Evolutionary conservation across 2,329 filamentous ascomycete genomes (phyloP), one percentile per base, ranked within the genome.

Genomic region (Hypoxylon rubiginosum): DNA sequence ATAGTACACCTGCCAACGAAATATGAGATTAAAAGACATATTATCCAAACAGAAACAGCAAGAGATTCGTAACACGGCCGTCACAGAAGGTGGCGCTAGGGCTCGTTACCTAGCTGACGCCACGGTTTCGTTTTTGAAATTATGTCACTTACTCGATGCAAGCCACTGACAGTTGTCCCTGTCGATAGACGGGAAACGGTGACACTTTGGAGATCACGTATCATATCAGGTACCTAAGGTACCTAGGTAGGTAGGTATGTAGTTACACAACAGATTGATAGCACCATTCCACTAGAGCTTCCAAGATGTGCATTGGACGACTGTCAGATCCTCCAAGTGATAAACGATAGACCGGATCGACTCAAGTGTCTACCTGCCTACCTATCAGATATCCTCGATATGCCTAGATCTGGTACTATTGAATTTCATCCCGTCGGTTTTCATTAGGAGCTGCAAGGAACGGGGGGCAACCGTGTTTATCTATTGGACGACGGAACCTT

Each of bases 121-220:
- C 49, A 43, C 26, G 45, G 45, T 32, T 39, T 19, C 54, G 53
- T 60, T 45, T 52, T 68, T 62, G 50, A 50, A 41, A 46, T 56
- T 19, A 34, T 62, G 59, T 52, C 51, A 54, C 55, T 43, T 11
- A 28, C 43, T 51, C 34, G 41, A 68, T 58, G 62, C 52, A 69
- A 53, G 60, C 60, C 57, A 59, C 53, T 58, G 57, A 28, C 48
- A 62, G 34, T 50, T 58, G 57, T 64, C 56, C 56, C 30, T 17
- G 54, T 57, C 57, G 8, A 26, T 51, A 56, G 49, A 54, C 41
- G 54, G 19, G 17, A 58, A 32, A 19, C 48, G 54, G 58, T 52
- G 48, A 51, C 49, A 60, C 62, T 53, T 58, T 48, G 21, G 36
- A 52, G 36, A 53, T 43, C 46, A 50, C 45, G 13, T 4, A 54